Conservation (phyloP, 2,329 filamentous ascomycete species). For the Raffaelea ambrosiae region DNA sequence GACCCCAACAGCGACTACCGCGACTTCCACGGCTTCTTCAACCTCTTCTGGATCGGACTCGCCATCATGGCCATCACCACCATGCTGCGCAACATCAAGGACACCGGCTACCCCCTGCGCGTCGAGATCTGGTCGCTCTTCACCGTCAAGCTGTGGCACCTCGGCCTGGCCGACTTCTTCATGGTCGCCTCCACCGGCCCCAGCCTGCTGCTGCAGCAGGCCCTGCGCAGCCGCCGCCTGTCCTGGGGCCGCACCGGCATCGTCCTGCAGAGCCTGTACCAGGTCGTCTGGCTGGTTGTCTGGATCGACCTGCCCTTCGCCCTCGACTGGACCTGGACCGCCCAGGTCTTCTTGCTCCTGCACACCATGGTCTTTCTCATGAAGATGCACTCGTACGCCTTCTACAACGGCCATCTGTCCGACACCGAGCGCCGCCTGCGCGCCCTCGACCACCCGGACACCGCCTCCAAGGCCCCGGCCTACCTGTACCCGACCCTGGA, state of each 20-base stretch:
- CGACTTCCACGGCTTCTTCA: constrained; percentile 96
- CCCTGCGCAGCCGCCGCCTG: constrained; percentile 54
- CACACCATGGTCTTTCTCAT: constrained; percentile 89
- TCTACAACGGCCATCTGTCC: constrained; percentile 93
- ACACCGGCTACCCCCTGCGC: constrained; percentile 79
- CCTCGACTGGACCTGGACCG: constrained; percentile 90
- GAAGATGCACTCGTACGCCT: constrained; percentile 99
- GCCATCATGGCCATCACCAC: constrained; percentile 95
- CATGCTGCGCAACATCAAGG: constrained; percentile 87
- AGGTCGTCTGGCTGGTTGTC: constrained; percentile 66
- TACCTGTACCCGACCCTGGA: constrained; percentile 66
- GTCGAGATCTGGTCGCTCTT: constrained; percentile 84
- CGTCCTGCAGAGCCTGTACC: constrained; percentile 72
- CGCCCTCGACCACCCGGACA: constrained; percentile 69
- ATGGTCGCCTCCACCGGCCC: constrained; percentile 75
- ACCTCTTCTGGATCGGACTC: constrained; percentile 94
- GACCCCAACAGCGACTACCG: constrained; percentile 85
- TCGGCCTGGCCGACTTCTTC: constrained; percentile 71
- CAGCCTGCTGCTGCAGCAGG: constrained; percentile 63
- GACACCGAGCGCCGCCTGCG: constrained; percentile 76
- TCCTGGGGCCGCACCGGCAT: constrained; percentile 75
- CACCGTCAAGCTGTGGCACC: constrained; percentile 78
- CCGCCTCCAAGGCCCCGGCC: constrained; percentile 58
- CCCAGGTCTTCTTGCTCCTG: constrained; percentile 88
- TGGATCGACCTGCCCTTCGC: constrained; percentile 84